Evolutionary conservation across 176 grass and related monocot genomes (phyloP).

Genomic region (Ampelocalamus luodianensis): DNA sequence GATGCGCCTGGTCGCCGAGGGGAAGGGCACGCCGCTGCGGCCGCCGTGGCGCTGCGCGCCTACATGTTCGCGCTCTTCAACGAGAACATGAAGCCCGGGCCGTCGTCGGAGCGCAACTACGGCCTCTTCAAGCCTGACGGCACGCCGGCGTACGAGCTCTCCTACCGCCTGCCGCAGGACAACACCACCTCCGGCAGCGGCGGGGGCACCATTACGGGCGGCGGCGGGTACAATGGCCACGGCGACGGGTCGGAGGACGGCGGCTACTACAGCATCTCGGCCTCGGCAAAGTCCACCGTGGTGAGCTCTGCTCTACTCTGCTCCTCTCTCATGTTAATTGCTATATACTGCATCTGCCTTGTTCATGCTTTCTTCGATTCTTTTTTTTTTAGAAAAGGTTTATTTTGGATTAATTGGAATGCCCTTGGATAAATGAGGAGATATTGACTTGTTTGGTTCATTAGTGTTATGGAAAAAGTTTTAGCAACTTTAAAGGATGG

Average conservation of each 20-base stretch:
- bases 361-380: neutral
- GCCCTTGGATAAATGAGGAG: neutral
- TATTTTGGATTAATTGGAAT: neutral
- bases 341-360: neutral
- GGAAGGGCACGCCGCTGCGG: conserved; percentile 74
- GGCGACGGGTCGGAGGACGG: conserved; percentile 23
- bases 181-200: conserved; percentile 36
- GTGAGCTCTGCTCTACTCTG: conserved; percentile 25
- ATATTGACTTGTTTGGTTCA: neutral
- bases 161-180: conserved; percentile 50
- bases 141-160: conserved; percentile 39
- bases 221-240: conserved; percentile 26
- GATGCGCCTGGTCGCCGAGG: conserved; percentile 55
- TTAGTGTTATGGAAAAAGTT: neutral
- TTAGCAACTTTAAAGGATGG: neutral
- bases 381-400: neutral
- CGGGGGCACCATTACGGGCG: conserved; percentile 19
- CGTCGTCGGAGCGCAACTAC: conserved; percentile 73
- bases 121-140: too few species aligned
- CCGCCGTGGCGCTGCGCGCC: conserved; percentile 45
- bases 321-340: neutral
- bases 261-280: conserved; percentile 70
- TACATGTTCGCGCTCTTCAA: conserved; percentile 87
- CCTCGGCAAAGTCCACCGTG: conserved; percentile 13
- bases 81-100: conserved; percentile 75